A percentile compares a stretch with the other conserved stretches of the same genome.
phyloP scores from a whole-genome alignment of 345 rosid species.

The Eutrema yunnanense region DNA sequence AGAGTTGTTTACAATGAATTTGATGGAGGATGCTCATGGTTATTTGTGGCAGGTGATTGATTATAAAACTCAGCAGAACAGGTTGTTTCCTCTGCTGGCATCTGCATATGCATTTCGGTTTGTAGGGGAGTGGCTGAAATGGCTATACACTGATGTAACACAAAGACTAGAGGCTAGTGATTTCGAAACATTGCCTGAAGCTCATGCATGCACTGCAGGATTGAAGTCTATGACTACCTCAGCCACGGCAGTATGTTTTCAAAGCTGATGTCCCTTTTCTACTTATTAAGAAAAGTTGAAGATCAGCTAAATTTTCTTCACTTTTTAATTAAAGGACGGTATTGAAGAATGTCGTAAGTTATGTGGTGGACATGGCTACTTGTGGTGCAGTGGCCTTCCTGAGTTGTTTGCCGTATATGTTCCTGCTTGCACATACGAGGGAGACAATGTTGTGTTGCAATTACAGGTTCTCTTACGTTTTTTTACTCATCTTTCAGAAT shows the following conservation, averaged over 20 bases:
- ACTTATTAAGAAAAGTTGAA: neutral
- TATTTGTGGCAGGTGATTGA: slow-evolving; percentile 64
- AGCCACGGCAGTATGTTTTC: slow-evolving; percentile 43
- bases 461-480: slow-evolving; percentile 50
- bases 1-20: neutral
- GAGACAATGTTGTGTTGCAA: slow-evolving; percentile 81
- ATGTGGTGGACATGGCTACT: slow-evolving; percentile 98
- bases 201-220: slow-evolving; percentile 94
- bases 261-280: neutral
- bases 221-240: slow-evolving; percentile 89
- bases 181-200: slow-evolving; percentile 86
- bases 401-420: slow-evolving; percentile 85
- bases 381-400: slow-evolving; percentile 81
- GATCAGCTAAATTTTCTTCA: neutral
- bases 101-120: slow-evolving; percentile 96
- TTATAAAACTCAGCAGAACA: slow-evolving; percentile 86
- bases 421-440: slow-evolving; percentile 91
- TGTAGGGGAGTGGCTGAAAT: slow-evolving; percentile 90
- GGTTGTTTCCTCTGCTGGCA: slow-evolving; percentile 91
- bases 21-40: neutral
- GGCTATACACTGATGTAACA: slow-evolving; percentile 82
- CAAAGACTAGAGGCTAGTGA: slow-evolving; percentile 77
- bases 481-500: neutral
- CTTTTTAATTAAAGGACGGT: slow-evolving; percentile 37
- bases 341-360: slow-evolving; percentile 95